Evolutionary conservation across 2,329 filamentous ascomycete genomes (phyloP), one percentile per base, ranked within the genome.

Genomic region (Phaeomoniella chlamydospora): DNA sequence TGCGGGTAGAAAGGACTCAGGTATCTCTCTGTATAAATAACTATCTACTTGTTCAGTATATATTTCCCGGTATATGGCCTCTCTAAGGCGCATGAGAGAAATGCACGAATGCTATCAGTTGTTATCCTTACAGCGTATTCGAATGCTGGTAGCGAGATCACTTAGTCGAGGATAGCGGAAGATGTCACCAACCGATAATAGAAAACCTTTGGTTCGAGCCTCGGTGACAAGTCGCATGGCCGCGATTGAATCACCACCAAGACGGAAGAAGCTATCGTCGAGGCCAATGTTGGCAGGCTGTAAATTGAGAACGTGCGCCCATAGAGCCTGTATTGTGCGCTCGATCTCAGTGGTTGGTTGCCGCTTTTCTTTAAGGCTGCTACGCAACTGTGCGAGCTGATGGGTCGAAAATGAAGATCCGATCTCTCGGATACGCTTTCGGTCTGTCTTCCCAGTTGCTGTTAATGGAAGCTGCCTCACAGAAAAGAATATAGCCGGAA

Each of bases 61-160:
- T n/a, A n/a, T n/a, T n/a, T n/a, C n/a, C n/a, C n/a, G n/a, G n/a
- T n/a, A n/a, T n/a, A n/a, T n/a, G n/a, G n/a, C n/a, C n/a, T n/a
- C n/a, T n/a, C n/a, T n/a, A n/a, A n/a, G n/a, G n/a, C n/a, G n/a
- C n/a, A n/a, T n/a, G n/a, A n/a, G n/a, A n/a, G n/a, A n/a, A n/a
- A n/a, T n/a, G n/a, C n/a, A n/a, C n/a, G n/a, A n/a, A n/a, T n/a
- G n/a, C n/a, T n/a, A n/a, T n/a, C n/a, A n/a, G n/a, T n/a, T n/a
- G n/a, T n/a, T n/a, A n/a, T n/a, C n/a, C n/a, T n/a, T n/a, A n/a
- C n/a, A n/a, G n/a, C n/a, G n/a, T n/a, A n/a, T n/a, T n/a, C n/a
- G n/a, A n/a, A n/a, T n/a, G n/a, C 37, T 43, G 17, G 36, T 47
- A 1, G 60, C 60, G 58, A 68, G 60, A 5, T 64, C 59, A 1